phyloP scores from a whole-genome alignment of 495 filamentous ascomycete species.

The Lasiosphaeria ovina region DNA sequence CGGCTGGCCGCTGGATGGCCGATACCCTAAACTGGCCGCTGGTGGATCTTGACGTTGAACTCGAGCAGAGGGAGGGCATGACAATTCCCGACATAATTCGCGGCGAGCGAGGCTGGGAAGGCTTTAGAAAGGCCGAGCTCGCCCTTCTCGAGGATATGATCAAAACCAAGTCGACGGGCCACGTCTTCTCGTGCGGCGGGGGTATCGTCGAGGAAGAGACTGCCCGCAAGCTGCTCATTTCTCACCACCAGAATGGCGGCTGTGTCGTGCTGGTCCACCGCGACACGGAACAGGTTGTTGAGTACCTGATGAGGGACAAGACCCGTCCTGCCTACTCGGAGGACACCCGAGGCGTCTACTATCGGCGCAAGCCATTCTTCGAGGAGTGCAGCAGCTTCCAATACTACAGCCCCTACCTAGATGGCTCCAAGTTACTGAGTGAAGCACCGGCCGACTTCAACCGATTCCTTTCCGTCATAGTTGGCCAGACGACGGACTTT shows the following conservation, averaged over 20 bases:
- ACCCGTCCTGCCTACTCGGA: constrained; percentile 90
- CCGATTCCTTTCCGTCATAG: constrained; percentile 72
- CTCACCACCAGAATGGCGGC: constrained; percentile 78
- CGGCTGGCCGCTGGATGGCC: constrained; percentile 79
- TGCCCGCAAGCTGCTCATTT: constrained; percentile 70
- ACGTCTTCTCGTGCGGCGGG: constrained; percentile 92
- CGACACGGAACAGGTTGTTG: constrained; percentile 83
- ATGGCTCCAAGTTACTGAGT: constrained; percentile 54
- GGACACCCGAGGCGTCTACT: constrained; percentile 89
- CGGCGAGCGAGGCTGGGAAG: constrained; percentile 74
- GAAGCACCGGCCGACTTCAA: constrained; percentile 74
- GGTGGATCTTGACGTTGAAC: constrained; percentile 81
- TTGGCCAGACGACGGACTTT: constrained; percentile 65
- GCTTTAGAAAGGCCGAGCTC: constrained; percentile 80
- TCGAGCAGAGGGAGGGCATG: constrained; percentile 69
- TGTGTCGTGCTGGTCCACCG: constrained; percentile 85
- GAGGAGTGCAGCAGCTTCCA: constrained; percentile 92
- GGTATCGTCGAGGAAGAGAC: constrained; percentile 87
- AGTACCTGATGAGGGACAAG: constrained; percentile 86
- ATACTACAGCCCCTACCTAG: constrained; percentile 74
- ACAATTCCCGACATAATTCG: constrained; percentile 84
- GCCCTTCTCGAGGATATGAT: constrained; percentile 68
- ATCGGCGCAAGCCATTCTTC: constrained; percentile 89
- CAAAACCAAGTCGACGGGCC: constrained; percentile 66
- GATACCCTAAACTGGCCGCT: constrained; percentile 71